Conservation (phyloP, 345 rosid species). For the Citrus maxima region DNA sequence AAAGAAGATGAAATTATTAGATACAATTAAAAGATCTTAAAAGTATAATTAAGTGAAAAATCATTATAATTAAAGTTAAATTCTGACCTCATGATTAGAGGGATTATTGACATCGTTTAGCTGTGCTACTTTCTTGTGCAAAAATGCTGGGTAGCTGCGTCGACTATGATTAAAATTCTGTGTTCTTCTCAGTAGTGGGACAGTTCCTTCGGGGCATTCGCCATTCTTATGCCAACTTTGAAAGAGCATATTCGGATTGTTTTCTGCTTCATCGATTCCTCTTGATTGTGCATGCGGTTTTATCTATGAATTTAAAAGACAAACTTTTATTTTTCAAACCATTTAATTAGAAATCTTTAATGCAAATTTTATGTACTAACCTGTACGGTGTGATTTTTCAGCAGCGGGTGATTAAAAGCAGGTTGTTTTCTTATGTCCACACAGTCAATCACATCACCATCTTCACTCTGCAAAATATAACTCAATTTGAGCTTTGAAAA, state of each 20-base stretch:
- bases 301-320: background rate
- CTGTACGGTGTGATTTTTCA: constrained; percentile 21
- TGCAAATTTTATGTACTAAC: background rate
- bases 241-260: background rate
- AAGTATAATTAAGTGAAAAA: background rate
- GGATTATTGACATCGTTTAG: background rate
- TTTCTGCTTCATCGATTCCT: background rate
- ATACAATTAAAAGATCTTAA: too few relatives aligned
- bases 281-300: constrained; percentile 11
- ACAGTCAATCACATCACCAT: constrained; percentile 20
- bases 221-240: constrained; percentile 19
- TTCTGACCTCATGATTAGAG: constrained; percentile 14
- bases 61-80: background rate
- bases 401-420: constrained; percentile 29
- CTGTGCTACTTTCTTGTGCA: background rate
- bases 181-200: constrained; percentile 24
- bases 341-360: background rate
- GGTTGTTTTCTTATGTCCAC: constrained; percentile 27
- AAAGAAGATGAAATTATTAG: background rate
- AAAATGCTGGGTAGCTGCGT: background rate
- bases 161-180: background rate
- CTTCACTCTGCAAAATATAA: background rate
- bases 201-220: constrained; percentile 29
- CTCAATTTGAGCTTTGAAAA: background rate
- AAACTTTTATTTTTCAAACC: background rate